Evolutionary conservation across 2,329 filamentous ascomycete species (phyloP).

Genomic region (Calonectria pseudoturangicola): DNA sequence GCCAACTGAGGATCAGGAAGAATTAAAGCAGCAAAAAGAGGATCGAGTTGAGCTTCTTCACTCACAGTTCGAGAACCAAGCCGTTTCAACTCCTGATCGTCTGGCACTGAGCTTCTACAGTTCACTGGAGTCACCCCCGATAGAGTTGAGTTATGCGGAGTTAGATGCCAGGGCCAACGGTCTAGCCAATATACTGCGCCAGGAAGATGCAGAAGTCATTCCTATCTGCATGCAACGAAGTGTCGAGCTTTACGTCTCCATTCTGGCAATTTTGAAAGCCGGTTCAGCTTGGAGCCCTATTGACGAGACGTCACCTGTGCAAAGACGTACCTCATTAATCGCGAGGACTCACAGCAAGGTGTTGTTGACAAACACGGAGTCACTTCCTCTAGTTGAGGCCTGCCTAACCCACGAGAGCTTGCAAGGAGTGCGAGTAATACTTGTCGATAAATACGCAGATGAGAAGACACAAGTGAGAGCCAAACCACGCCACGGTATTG

Average conservation of each 20-base stretch:
- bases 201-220: constrained; percentile 7
- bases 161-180: constrained; percentile 10
- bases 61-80: constrained; percentile 10
- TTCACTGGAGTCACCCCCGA: not conserved
- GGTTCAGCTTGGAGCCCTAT: constrained; percentile 12
- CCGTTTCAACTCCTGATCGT: not conserved
- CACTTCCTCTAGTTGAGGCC: not conserved
- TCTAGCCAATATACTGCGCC: not conserved
- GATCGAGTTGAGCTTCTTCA: constrained; percentile 9
- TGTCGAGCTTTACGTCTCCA: not conserved
- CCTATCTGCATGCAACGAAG: constrained; percentile 17
- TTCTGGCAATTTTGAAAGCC: constrained; percentile 2
- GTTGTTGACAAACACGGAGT: not conserved
- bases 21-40: not conserved
- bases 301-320: constrained; percentile 1
- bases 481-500: not conserved
- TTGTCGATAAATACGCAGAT: not conserved
- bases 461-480: not conserved
- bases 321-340: constrained; percentile 1
- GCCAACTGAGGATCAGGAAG: not conserved
- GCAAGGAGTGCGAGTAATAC: constrained; percentile 1
- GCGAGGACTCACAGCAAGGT: constrained; percentile 7
- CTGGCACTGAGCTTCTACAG: constrained; percentile 7
- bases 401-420: constrained; percentile 3
- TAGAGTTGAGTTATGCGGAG: not conserved